Evolutionary conservation across 116 monocot species (phyloP).

Genomic region (Iris pallida): DNA sequence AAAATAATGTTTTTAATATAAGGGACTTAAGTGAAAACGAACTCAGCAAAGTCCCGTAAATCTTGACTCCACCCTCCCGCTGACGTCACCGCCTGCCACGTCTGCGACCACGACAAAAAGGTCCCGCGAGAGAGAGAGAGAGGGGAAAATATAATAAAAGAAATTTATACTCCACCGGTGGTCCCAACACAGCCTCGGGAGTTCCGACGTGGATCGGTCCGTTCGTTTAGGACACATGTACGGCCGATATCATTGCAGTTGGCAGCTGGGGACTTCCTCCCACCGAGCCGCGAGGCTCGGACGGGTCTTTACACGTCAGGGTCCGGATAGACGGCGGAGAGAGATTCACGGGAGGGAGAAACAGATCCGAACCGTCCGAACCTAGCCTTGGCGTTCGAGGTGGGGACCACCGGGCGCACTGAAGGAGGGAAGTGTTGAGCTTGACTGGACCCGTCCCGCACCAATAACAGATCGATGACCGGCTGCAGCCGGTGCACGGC

Average conservation of each 20-base stretch:
- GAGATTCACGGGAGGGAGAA: neutral
- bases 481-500: neutral
- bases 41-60: too few species aligned
- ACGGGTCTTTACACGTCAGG: neutral
- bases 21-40: too few species aligned
- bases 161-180: neutral
- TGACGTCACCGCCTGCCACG: neutral
- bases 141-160: too few species aligned
- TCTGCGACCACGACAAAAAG: slow-evolving; percentile 4
- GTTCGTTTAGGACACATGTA: neutral
- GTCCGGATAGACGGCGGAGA: neutral
- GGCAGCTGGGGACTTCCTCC: neutral
- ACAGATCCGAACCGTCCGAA: neutral
- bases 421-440: slow-evolving; percentile 8
- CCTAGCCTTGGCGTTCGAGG: neutral
- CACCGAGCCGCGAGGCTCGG: neutral
- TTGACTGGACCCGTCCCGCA: neutral
- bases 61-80: neutral
- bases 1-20: too few species aligned
- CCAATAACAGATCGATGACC: neutral
- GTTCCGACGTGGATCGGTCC: neutral
- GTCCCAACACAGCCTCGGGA: neutral
- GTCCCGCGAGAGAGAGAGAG: neutral
- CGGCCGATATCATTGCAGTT: neutral
- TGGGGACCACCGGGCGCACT: slow-evolving; percentile 5